Conservation (phyloP, 2,329 filamentous ascomycete genomes). For the Aspergillus vadensis region DNA sequence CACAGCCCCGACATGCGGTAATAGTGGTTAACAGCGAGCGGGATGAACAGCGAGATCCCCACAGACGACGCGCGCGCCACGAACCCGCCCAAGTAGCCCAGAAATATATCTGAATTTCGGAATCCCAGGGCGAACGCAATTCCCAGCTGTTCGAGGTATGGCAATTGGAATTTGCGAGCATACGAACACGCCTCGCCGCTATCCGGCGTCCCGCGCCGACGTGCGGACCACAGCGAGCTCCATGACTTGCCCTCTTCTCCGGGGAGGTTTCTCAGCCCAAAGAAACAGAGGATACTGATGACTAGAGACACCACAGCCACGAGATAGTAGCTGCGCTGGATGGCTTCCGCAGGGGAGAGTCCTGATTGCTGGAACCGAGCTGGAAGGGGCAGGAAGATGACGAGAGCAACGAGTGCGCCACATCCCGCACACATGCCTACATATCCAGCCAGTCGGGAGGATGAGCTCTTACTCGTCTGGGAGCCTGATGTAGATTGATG, state of each 20-base stretch:
- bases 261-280: conserved; percentile 68
- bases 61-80: conserved; percentile 93
- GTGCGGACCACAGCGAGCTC: conserved; percentile 50
- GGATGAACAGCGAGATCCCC: conserved; percentile 91
- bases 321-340: conserved; percentile 84
- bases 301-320: conserved; percentile 72
- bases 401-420: conserved; percentile 81
- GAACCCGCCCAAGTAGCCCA: conserved; percentile 92
- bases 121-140: conserved; percentile 70
- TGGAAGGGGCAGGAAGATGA: conserved; percentile 82
- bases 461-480: conserved; percentile 41
- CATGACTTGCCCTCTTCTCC: conserved; percentile 80
- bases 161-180: conserved; percentile 16
- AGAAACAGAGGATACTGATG: conserved; percentile 73
- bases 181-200: conserved; percentile 3
- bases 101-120: conserved; percentile 73
- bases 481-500: conserved; percentile 6
- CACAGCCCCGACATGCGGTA: conserved; percentile 83
- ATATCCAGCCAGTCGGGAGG: conserved; percentile 74
- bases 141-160: conserved; percentile 58
- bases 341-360: conserved; percentile 71
- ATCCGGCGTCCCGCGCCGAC: conserved; percentile 5
- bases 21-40: conserved; percentile 87
- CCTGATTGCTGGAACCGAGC: conserved; percentile 74
- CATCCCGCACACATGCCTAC: conserved; percentile 92